Conservation (phyloP, 345 rosid genomes). For the Syzygium aqueum region DNA sequence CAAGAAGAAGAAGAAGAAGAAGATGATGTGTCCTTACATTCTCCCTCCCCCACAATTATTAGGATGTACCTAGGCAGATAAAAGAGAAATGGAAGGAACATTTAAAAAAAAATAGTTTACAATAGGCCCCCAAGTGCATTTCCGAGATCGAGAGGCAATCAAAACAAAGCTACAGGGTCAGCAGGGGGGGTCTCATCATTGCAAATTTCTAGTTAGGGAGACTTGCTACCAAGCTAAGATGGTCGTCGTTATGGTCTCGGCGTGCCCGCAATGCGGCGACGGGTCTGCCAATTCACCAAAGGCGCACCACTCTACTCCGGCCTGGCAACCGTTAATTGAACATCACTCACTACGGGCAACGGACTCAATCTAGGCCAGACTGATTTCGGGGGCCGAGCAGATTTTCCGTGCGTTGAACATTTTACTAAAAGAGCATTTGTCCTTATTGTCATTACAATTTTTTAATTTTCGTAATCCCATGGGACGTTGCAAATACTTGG, state of each 20-base stretch:
- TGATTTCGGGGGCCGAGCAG: no score
- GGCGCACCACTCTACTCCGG: neutral
- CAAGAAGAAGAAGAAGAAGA: neutral
- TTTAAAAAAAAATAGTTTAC: neutral
- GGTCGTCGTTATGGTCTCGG: accelerated
- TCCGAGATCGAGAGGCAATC: neutral
- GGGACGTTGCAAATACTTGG: neutral
- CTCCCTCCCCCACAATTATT: no score
- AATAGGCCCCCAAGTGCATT: neutral
- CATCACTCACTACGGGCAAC: accelerated
- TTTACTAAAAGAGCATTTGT: no score
- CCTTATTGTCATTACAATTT: no score
- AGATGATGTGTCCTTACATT: neutral
- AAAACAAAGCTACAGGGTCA: neutral
- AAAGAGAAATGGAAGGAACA: neutral
- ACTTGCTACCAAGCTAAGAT: neutral
- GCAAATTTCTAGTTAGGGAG: neutral
- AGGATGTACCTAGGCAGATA: neutral
- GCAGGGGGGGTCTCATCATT: accelerated
- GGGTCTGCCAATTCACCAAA: neutral
- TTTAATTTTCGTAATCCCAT: neutral
- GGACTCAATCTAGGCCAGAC: neutral
- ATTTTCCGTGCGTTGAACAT: no score
- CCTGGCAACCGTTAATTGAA: neutral
- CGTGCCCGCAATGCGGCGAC: accelerated